Conservation (phyloP, 2,329 filamentous ascomycete genomes). For the Onygenales sp. region DNA sequence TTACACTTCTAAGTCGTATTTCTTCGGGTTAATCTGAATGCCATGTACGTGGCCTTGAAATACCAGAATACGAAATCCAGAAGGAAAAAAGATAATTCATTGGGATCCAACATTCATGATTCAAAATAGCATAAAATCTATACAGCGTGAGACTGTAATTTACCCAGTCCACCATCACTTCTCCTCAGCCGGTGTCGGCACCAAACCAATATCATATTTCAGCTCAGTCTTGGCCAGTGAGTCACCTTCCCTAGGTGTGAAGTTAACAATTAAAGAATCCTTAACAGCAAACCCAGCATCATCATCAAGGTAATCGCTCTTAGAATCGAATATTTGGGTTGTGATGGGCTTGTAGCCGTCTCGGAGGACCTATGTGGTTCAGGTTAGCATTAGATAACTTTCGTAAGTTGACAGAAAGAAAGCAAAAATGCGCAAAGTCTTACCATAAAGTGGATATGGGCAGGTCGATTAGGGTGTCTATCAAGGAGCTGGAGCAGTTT, state of each 20-base stretch:
- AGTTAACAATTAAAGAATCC: slow-evolving; percentile 49
- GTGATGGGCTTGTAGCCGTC: slow-evolving; percentile 59
- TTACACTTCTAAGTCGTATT: too few species aligned
- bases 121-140: too few species aligned
- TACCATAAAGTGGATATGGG: slow-evolving; percentile 55
- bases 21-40: too few species aligned
- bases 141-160: too few species aligned
- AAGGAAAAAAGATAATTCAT: too few species aligned
- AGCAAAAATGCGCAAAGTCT: slow-evolving; percentile 13
- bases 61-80: too few species aligned
- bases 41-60: too few species aligned
- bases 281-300: slow-evolving; percentile 53
- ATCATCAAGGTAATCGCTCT: slow-evolving; percentile 52
- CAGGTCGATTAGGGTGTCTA: slow-evolving; percentile 51
- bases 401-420: background rate
- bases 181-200: slow-evolving; percentile 11
- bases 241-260: slow-evolving; percentile 42
- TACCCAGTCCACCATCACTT: background rate
- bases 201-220: slow-evolving; percentile 42
- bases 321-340: slow-evolving; percentile 67
- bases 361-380: slow-evolving; percentile 36
- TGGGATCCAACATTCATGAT: too few species aligned
- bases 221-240: slow-evolving; percentile 45
- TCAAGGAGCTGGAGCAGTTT: slow-evolving; percentile 50
- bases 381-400: background rate